Conservation (phyloP, 257 asterid genomes). For the Scutellaria baicalensis region DNA sequence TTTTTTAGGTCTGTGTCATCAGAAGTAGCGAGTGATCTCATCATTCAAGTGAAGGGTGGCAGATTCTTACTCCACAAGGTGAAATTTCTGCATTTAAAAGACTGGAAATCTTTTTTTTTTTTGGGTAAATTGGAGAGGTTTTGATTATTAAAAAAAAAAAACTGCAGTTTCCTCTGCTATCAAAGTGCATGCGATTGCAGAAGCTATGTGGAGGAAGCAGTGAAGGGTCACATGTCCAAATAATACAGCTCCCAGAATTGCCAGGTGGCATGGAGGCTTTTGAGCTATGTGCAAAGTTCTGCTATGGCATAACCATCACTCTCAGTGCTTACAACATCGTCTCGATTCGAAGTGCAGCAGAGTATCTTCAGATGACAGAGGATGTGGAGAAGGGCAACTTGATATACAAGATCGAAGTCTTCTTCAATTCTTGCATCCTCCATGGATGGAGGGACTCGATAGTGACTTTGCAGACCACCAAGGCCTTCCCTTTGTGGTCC, state of each 20-base stretch:
- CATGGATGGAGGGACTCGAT: slow-evolving; percentile 80
- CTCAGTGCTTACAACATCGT: slow-evolving; percentile 81
- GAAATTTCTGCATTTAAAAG: not conserved
- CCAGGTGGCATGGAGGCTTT: slow-evolving; percentile 86
- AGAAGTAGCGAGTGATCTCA: slow-evolving; percentile 78
- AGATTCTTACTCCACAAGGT: slow-evolving; percentile 86
- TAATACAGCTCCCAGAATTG: slow-evolving; percentile 62
- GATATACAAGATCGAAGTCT: slow-evolving; percentile 64
- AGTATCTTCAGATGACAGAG: slow-evolving; percentile 81
- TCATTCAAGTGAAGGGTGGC: slow-evolving; percentile 63
- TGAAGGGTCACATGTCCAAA: slow-evolving; percentile 43
- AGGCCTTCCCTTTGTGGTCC: slow-evolving; percentile 46
- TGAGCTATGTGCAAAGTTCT: slow-evolving; percentile 84
- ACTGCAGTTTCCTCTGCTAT: slow-evolving; percentile 79
- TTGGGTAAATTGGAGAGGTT: too few relatives aligned
- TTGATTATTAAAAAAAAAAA: not conserved
- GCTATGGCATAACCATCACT: slow-evolving; percentile 82
- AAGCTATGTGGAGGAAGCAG: slow-evolving; percentile 49
- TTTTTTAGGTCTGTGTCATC: slow-evolving; percentile 68
- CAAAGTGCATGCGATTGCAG: slow-evolving; percentile 66
- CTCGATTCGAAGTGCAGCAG: slow-evolving; percentile 67
- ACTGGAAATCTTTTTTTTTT: too few relatives aligned
- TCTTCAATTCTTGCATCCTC: slow-evolving; percentile 72
- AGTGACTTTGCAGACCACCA: slow-evolving; percentile 60
- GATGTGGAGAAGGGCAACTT: slow-evolving; percentile 84